Base-by-base conservation (phyloP, 75 land plant genomes). In the Picea glauca region DNA sequence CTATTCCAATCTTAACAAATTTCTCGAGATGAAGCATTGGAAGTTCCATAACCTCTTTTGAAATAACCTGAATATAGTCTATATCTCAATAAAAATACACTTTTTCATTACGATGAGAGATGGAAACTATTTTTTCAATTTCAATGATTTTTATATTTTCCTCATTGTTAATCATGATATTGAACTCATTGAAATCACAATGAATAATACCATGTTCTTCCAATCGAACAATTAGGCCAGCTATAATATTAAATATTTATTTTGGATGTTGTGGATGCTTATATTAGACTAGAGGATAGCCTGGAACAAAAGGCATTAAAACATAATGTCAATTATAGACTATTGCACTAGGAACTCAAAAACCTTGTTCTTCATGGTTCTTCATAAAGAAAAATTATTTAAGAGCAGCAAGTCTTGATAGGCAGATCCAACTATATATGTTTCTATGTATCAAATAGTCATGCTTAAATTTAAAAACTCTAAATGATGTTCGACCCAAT, bases 321-420 rank as follows among this genome's bases (percentile, higher is more conserved):
- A 98, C 96, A 81, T 96, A 98, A 84, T 98, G 98, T n/a, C 98
- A 80, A 78, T 98, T 98, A 88, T 93, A 98, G 83, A 95, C 99
- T 15, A 98, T 87, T 23, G 98, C 99, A 85, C 73, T 88, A 58
- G 98, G 99, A 80, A 94, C 93, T 74, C 98, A 96, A 81, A 98
- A 98, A 32, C 90, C 96, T 87, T 98, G 93, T 76, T 98, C 96
- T 77, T 85, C 85, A 80, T 95, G 82, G 35, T 96, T 96, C 99
- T 94, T 97, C 99, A 97, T 97, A 79, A 97, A 97, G 60, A 96
- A 92, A 84, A 78, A 95, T 79, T 98, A 98, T 73, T 98, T 98
- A 43, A 95, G 86, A 21, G 99, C 96, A 72, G 99, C 99, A 80
- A 98, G 96, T n/a, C 99, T 85, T 31, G 99, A 98, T 74, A 95